A percentile compares a stretch with the other conserved stretches of the same genome.
These are phyloP conservation scores for Lentinula sp. DNA, from an alignment of 768 basidiomycete genomes.

Conservation along the genomic window DNA sequence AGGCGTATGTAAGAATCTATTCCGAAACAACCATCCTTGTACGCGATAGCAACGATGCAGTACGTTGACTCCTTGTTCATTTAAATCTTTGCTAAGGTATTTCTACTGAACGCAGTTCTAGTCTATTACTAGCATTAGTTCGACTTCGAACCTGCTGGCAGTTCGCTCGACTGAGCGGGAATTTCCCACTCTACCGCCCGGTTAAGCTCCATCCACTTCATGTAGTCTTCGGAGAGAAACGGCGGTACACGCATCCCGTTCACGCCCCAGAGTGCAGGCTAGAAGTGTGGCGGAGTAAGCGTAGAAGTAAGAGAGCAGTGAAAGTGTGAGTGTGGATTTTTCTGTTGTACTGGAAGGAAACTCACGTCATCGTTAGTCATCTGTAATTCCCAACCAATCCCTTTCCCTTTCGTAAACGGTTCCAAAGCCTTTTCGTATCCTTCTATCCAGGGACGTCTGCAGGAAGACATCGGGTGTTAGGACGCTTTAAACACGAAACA, in stretches of 20 bases:
- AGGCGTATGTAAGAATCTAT: too few relatives aligned
- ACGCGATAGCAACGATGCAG: too few relatives aligned
- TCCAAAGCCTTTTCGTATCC: constrained; percentile 7
- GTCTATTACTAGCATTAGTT: background rate
- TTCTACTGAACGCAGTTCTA: too few relatives aligned
- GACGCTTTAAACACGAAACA: background rate
- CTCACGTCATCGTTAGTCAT: constrained; percentile 8
- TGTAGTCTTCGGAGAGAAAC: background rate
- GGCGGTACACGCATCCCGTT: constrained; percentile 2
- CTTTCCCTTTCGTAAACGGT: constrained; percentile 9
- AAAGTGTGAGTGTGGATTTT: background rate
- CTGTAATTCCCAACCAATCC: constrained; percentile 9
- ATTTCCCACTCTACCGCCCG: background rate
- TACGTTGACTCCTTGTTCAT: too few relatives aligned
- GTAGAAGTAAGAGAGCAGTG: background rate
- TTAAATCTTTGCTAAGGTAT: too few relatives aligned
- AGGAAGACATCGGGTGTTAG: background rate
- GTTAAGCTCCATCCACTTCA: constrained; percentile 5
- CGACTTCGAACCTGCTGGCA: background rate
- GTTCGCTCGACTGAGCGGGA: background rate
- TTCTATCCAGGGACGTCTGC: constrained; percentile 5
- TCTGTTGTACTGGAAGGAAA: background rate
- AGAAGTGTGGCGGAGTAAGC: background rate
- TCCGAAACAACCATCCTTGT: too few relatives aligned
- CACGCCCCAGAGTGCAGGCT: background rate